Base-by-base conservation (phyloP, 345 rosid species). In the Eucalyptus leucophloia region DNA sequence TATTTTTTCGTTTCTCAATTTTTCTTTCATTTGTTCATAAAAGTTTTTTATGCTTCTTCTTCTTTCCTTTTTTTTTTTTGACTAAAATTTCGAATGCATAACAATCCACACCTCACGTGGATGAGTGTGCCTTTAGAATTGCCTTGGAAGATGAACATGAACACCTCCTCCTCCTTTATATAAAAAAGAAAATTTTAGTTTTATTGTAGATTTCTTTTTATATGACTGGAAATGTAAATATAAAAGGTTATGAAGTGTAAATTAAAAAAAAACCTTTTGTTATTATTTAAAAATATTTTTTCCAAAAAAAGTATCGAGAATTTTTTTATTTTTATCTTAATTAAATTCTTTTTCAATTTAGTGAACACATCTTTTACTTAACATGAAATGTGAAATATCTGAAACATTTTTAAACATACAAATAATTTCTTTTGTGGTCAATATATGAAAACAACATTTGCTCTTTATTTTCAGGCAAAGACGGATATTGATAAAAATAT, bases 331-430 rank as follows among this genome's bases (percentile, higher is more conserved):
- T 56, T 56, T 24, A 1, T 56, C 30, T 24, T 24, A 56, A 24
- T 24, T 24, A 24, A 10, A 3, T 23, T 56, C 0, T 23, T 10
- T 56, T 24, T 56, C 1, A 56, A 56, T 56, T 56, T 1, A 4
- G 0, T 24, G 1, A 13, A 21, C 30, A 56, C 30, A 23, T 56
- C 6, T 23, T 56, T 56, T 56, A 56, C 6, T 56, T 23, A 56
- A 56, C 1, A 1, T 56, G 62, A 10, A 0, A 9, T 0, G 2
- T 0, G 0, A 56, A 56, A 23, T 5, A 56, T 9, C 6, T 0
- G 0, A 24, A 56, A 23, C 7, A 3, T 24, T 56, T 56, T 24
- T 23, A 24, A 24, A 53, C 5, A 19, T 19, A 3, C 0, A 1
- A 19, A 53, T 8, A 53, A 53, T 53, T 53, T 53, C 24, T 53